Evolutionary conservation across 345 rosid species (phyloP).

Genomic region (Hypericum androsaemum): DNA sequence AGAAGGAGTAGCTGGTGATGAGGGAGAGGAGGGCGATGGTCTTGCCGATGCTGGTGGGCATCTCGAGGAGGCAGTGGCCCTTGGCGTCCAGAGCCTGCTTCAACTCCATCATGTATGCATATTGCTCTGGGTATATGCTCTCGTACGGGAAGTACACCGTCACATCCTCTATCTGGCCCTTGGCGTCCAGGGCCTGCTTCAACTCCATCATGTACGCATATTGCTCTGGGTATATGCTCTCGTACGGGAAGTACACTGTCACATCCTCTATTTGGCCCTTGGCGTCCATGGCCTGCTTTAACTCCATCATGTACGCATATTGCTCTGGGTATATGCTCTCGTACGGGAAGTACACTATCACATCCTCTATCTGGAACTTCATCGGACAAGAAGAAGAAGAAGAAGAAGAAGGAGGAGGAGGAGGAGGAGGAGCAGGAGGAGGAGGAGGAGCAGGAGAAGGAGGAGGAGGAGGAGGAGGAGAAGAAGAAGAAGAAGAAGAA

Average conservation of each 20-base stretch:
- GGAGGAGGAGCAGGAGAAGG: too few species aligned
- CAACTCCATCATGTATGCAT: constrained; percentile 84
- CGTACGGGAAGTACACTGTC: constrained; percentile 84
- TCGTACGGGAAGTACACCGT: constrained; percentile 89
- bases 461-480: too few species aligned
- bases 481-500: too few species aligned
- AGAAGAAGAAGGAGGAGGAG: too few species aligned
- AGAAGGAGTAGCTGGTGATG: constrained; percentile 75
- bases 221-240: constrained; percentile 89
- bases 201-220: constrained; percentile 89
- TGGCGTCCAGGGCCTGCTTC: constrained; percentile 86
- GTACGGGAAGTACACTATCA: constrained; percentile 81
- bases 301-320: constrained; percentile 84
- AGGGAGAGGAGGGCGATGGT: constrained; percentile 90
- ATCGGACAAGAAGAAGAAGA: constrained; percentile 17
- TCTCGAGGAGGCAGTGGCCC: constrained; percentile 97
- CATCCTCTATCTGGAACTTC: constrained; percentile 88
- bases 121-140: constrained; percentile 88
- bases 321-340: constrained; percentile 95
- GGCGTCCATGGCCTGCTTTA: constrained; percentile 86
- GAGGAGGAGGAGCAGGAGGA: too few species aligned
- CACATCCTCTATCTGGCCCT: constrained; percentile 90
- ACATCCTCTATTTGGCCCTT: constrained; percentile 95
- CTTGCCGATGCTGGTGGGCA: constrained; percentile 98
- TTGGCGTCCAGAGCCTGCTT: constrained; percentile 90